Base-by-base conservation (phyloP, 805 yeast genomes). In the Monosporozyma servazzii region DNA sequence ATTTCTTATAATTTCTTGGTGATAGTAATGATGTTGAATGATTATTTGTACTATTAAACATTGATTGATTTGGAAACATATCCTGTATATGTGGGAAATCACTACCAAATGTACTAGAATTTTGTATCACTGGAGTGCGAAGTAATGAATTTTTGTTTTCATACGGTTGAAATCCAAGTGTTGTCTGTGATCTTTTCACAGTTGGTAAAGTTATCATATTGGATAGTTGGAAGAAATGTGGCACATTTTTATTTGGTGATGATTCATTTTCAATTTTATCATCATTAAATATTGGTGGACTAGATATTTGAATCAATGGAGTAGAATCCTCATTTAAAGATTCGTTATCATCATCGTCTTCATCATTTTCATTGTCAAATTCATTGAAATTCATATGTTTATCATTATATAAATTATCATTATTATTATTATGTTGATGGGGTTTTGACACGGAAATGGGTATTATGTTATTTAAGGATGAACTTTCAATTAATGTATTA, bases 1-100 rank as follows among this genome's bases (percentile, higher is more conserved):
- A 66, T 47, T 59, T 62, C 46, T 63, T 64, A 25, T 55, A 55
- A 48, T 60, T 58, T 31, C 51, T 57, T 7, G 64, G 63, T 2
- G 67, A 64, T 36, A 52, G 51, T 27, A 46, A 30, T 37, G 30
- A 17, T 4, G 29, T 41, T 18, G 36, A 30, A 13, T 25, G 40
- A 31, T 10, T 45, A 20, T 30, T 45, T 30, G 48, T 10, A 11
- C 8, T 21, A 18, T 31, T 45, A 6, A 36, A 31, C 48, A 45
- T 45, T 6, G 29, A 23, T 37, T 39, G 42, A 23, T 33, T 21
- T 13, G 42, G 41, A 15, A 41, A 41, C 44, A 40, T 47, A 37
- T 36, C 43, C 10, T 36, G 41, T 20, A 25, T 30, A 5, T 18
- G 41, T 15, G 49, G 49, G 21, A 43, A 43, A 11, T 29, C 46